A percentile compares a stretch with the other conserved stretches of the same genome.
phyloP scores from a whole-genome alignment of 768 basidiomycete species.

The Baorangia bicolor region DNA sequence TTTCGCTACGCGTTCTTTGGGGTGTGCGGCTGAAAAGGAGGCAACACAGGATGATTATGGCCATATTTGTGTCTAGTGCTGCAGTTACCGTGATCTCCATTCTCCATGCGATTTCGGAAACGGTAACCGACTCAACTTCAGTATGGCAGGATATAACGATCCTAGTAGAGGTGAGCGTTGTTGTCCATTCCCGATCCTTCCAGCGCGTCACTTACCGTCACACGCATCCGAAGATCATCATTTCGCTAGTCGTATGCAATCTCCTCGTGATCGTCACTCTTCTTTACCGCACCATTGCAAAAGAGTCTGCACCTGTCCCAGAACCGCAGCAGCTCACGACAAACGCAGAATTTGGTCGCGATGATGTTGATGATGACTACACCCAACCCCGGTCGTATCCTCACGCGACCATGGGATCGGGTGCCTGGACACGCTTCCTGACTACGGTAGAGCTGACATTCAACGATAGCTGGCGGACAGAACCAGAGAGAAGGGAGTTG shows the following conservation, averaged over 20 bases:
- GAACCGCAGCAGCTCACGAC: background rate
- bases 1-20: background rate
- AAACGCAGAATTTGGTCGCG: background rate
- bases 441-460: background rate
- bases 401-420: background rate
- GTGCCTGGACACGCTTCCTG: background rate
- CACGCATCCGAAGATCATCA: background rate
- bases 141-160: background rate
- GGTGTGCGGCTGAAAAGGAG: background rate
- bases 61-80: background rate
- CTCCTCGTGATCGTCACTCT: too few relatives aligned
- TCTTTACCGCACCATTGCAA: background rate
- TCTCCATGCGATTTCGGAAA: background rate
- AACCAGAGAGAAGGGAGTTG: background rate
- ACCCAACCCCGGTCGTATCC: background rate
- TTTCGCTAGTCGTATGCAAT: background rate
- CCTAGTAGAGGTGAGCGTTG: background rate
- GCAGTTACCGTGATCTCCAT: background rate
- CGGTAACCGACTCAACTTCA: too few relatives aligned
- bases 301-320: background rate
- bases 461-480: background rate
- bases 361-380: background rate
- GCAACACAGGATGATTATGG: background rate
- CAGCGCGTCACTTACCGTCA: background rate
- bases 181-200: background rate